phyloP scores from a whole-genome alignment of 208 protist genomes.

The Crithidia mellificae region DNA sequence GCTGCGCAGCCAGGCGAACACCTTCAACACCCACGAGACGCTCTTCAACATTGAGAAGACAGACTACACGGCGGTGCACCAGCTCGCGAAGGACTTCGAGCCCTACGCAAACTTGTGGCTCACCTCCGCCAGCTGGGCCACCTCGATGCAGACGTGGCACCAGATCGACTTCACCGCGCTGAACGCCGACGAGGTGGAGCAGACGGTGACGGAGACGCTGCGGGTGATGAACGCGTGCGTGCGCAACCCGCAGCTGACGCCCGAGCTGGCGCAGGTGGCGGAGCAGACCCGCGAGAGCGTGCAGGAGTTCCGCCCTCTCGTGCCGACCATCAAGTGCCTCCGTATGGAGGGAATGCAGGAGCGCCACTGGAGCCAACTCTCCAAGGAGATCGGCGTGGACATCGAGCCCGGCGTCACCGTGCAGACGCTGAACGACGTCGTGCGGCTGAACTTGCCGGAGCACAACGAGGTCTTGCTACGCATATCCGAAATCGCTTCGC shows the following conservation, averaged over 20 bases:
- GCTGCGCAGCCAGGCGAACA: constrained; percentile 83
- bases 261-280: constrained; percentile 88
- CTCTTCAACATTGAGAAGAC: constrained; percentile 94
- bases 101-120: constrained; percentile 96
- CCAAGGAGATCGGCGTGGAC: constrained; percentile 91
- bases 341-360: constrained; percentile 96
- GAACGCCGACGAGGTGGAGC: constrained; percentile 92
- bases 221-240: constrained; percentile 87
- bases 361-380: constrained; percentile 95
- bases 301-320: constrained; percentile 94
- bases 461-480: constrained; percentile 88
- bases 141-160: constrained; percentile 82
- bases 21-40: constrained; percentile 94
- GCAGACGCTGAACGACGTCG: constrained; percentile 83
- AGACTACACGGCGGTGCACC: constrained; percentile 89
- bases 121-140: constrained; percentile 89
- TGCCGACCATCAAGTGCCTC: constrained; percentile 95
- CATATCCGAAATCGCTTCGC: constrained; percentile 93
- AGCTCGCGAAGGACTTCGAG: constrained; percentile 94
- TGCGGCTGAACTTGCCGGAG: constrained; percentile 65
- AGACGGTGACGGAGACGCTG: constrained; percentile 72
- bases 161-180: constrained; percentile 80
- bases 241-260: constrained; percentile 78
- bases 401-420: constrained; percentile 91
- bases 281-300: constrained; percentile 86